Evolutionary conservation across 2,329 filamentous ascomycete species (phyloP).

Genomic region (Didymella lethalis): DNA sequence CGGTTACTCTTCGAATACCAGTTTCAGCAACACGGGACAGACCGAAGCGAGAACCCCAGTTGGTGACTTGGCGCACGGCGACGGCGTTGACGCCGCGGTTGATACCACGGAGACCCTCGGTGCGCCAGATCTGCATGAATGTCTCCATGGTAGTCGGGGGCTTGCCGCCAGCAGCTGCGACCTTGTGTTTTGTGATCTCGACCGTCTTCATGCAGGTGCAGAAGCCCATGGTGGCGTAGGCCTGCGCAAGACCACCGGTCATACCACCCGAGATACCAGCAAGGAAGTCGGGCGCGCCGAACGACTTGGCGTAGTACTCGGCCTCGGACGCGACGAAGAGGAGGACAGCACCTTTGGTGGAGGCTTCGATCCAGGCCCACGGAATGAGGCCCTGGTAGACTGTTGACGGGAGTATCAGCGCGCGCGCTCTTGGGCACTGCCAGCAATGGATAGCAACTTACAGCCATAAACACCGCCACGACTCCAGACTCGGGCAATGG

Average conservation of each 20-base stretch:
- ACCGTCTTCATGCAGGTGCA: conserved; percentile 99
- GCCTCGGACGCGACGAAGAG: conserved; percentile 99
- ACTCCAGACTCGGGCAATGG: conserved; percentile 87
- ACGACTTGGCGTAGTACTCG: conserved; percentile 87
- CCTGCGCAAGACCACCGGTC: conserved; percentile 92
- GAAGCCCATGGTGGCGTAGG: conserved; percentile 99
- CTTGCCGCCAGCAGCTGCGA: conserved; percentile 81
- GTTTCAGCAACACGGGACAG: conserved; percentile 90
- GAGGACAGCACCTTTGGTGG: conserved; percentile 97
- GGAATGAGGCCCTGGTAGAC: conserved; percentile 99
- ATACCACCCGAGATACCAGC: conserved; percentile 91
- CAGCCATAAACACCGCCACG: conserved; percentile 94
- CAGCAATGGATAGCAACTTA: conserved; percentile 87
- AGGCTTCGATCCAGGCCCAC: conserved; percentile 96
- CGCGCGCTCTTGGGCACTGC: conserved; percentile 64
- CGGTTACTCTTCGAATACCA: conserved; percentile 78
- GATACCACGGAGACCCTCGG: conserved; percentile 93
- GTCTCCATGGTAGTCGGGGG: conserved; percentile 91
- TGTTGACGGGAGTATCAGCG: conserved; percentile 53
- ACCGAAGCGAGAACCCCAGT: conserved; percentile 97
- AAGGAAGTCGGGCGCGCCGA: conserved; percentile 85
- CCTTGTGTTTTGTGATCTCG: conserved; percentile 98
- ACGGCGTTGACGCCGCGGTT: conserved; percentile 99
- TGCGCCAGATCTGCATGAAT: conserved; percentile 96
- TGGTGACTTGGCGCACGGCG: conserved; percentile 98